phyloP scores from a whole-genome alignment of 2,329 filamentous ascomycete species.

The Penicillium sp. region DNA sequence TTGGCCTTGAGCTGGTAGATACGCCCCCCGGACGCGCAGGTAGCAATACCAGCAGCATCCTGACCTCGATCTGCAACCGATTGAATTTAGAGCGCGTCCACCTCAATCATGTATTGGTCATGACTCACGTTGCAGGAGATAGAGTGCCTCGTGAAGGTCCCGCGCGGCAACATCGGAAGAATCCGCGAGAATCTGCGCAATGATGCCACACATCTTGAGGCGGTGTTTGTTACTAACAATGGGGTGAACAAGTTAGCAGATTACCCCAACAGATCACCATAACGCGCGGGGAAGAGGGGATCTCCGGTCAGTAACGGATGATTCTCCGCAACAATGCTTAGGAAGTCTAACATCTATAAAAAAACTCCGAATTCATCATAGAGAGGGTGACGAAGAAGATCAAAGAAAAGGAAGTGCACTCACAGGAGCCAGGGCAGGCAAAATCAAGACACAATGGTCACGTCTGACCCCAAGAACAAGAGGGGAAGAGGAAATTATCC shows the following conservation, averaged over 20 bases:
- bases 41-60: constrained; percentile 82
- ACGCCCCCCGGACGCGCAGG: constrained; percentile 65
- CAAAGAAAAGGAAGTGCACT: constrained; percentile 4
- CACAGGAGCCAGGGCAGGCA: constrained; percentile 13
- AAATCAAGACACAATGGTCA: constrained; percentile 19
- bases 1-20: constrained; percentile 88
- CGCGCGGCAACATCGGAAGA: constrained; percentile 49
- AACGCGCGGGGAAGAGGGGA: constrained; percentile 7
- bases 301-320: constrained; percentile 29
- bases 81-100: constrained; percentile 19
- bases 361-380: constrained; percentile 41
- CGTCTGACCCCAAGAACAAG: constrained; percentile 14
- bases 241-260: neutral
- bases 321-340: constrained; percentile 41
- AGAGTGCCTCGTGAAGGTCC: constrained; percentile 66
- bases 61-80: constrained; percentile 60
- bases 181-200: constrained; percentile 56
- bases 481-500: constrained; percentile 17
- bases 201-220: constrained; percentile 56
- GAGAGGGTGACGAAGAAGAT: constrained; percentile 11
- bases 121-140: constrained; percentile 56
- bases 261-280: neutral
- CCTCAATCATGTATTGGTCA: constrained; percentile 19
- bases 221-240: constrained; percentile 8
- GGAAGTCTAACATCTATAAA: constrained; percentile 49